These are phyloP conservation scores for Phyllosticta paracitricarpa DNA, from an alignment of 2,329 filamentous ascomycete genomes.

Conservation along the genomic window DNA sequence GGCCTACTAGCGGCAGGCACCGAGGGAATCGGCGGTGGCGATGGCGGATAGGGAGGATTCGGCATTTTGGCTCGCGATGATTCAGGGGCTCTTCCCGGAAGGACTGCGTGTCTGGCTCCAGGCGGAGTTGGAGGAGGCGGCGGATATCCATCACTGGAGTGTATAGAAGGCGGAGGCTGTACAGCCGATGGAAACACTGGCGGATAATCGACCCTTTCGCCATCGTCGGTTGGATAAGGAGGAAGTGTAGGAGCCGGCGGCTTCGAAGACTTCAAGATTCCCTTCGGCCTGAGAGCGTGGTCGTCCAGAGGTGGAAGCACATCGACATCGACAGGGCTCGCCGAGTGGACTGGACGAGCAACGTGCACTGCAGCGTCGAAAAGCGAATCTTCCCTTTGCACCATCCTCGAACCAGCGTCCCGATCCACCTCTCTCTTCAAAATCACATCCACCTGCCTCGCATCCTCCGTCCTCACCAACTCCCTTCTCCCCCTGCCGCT, in stretches of 20 bases:
- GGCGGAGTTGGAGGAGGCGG: not conserved
- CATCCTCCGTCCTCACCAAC: not conserved
- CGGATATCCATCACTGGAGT: not conserved
- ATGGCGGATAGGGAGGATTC: not conserved
- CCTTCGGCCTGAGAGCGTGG: not conserved
- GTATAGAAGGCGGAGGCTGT: not conserved
- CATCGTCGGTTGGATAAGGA: not conserved
- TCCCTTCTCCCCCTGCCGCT: not conserved
- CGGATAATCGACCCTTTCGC: not conserved
- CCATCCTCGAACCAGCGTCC: no score
- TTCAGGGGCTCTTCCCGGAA: not conserved
- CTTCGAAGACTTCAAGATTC: not conserved
- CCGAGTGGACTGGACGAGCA: not conserved
- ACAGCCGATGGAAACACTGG: not conserved
- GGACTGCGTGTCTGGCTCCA: not conserved
- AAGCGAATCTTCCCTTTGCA: not conserved
- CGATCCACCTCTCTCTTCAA: not conserved
- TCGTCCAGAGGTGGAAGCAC: not conserved
- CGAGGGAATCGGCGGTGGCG: not conserved
- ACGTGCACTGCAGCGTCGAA: not conserved
- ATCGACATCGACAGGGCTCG: not conserved
- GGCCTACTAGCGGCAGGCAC: not conserved
- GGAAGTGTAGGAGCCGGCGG: not conserved
- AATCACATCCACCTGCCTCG: slow-evolving; percentile 3
- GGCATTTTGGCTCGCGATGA: no score